Percentiles rank a stretch among this genome's conserved stretches.
phyloP scores from a whole-genome alignment of 305 asterid genomes.

The Fraxinus latifolia region DNA sequence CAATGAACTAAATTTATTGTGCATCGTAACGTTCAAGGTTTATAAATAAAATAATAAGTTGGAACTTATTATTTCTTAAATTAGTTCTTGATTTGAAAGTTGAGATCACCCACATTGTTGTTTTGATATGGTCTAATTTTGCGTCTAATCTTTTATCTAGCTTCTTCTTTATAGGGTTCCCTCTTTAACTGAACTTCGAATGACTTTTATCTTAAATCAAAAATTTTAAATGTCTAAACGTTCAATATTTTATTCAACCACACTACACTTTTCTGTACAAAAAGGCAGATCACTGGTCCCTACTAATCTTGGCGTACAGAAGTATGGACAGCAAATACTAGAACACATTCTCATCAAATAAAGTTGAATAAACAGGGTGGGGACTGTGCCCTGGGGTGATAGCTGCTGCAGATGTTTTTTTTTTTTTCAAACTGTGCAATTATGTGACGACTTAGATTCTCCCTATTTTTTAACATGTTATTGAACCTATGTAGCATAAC shows the following conservation, averaged over 20 bases:
- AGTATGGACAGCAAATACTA: neutral
- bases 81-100: neutral
- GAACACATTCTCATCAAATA: neutral
- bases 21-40: neutral
- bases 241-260: neutral
- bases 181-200: neutral
- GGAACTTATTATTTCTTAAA: neutral
- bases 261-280: neutral
- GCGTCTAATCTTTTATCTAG: neutral
- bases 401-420: no score
- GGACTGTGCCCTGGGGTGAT: no score
- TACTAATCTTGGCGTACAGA: neutral
- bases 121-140: neutral
- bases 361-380: no score
- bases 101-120: neutral
- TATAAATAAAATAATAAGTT: neutral
- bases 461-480: no score
- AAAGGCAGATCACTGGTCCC: neutral
- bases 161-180: neutral
- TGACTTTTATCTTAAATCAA: neutral
- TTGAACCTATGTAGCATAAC: no score
- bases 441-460: no score
- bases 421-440: no score
- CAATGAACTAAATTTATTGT: neutral
- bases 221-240: neutral